These are phyloP conservation scores for Podila epigama DNA, from an alignment of 192 early-diverging fungal species.

Conservation along the genomic window DNA sequence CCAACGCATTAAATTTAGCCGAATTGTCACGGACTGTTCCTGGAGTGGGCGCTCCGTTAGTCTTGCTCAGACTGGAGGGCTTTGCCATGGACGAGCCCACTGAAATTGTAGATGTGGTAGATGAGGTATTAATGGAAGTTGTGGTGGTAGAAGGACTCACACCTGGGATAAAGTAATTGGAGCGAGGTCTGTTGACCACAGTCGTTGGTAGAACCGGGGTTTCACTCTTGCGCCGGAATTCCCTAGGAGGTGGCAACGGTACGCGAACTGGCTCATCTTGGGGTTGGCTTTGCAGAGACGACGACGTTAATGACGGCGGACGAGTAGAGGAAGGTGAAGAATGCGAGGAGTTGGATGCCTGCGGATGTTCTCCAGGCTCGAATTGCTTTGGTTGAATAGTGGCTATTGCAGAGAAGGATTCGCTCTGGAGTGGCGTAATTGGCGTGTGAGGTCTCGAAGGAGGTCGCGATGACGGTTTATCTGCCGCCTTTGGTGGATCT, in stretches of 20 bases:
- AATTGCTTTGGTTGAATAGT: background rate
- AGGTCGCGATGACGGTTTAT: background rate
- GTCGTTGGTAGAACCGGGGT: background rate
- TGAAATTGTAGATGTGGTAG: conserved; percentile 3
- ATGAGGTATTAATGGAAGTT: background rate
- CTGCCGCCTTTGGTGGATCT: conserved; percentile 1
- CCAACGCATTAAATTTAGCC: conserved; percentile 19
- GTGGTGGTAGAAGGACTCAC: background rate
- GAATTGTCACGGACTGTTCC: conserved; percentile 33
- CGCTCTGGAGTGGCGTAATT: background rate
- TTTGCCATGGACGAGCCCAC: background rate
- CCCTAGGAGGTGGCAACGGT: conserved; percentile 33
- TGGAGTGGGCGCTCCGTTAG: background rate
- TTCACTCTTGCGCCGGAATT: conserved; percentile 27
- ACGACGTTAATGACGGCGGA: background rate
- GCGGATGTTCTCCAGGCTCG: background rate
- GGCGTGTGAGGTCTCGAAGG: conserved; percentile 1
- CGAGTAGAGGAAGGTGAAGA: background rate
- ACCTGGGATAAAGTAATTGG: background rate
- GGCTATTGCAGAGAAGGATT: background rate
- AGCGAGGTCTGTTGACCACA: background rate
- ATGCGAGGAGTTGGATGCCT: background rate
- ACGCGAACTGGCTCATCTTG: too few species aligned
- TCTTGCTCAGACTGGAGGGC: background rate
- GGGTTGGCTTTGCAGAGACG: background rate